Base-by-base conservation (phyloP, 305 asterid species). In the Andrographis paniculata region DNA sequence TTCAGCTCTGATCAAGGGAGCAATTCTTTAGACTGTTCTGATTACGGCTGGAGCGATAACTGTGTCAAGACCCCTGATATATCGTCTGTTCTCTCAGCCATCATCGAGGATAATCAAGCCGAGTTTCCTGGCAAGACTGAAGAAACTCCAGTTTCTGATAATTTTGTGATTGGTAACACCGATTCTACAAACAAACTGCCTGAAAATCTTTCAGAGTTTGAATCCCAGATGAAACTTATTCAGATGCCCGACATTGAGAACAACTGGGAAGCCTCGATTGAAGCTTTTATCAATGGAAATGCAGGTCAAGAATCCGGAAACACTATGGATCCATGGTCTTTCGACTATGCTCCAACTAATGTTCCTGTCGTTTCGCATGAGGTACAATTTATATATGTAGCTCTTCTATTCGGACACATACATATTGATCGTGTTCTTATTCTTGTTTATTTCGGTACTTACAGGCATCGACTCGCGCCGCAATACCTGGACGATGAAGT, bases 201-300 rank as follows among this genome's bases (percentile, higher is more conserved):
- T 38, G 78, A 70, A n/a, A 80, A 71, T 42, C 63, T 73, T n/a
- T 61, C 82, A 0, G 71, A 66, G 18, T 75, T 73, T 14, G 88
- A 71, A 27, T 55, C 83, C 17, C 71, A 73, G 71, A 56, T 78
- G 87, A 75, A 75, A 59, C 73, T 79, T 17, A 63, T 72, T 46
- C 72, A 80, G 62, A 68, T 64, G 38, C 81, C 80, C 4, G 60
- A 55, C 45, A 62, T 71, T 0, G 80, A 73, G 39, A 77, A 62
- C 42, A 83, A 70, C 60, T 79, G 91, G 91, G 84, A 77, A 51
- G 74, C 82, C 4, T 70, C 91, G 3, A 63, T 73, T 5, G 94
- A 77, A 37, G 62, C 71, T 23, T 61, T 77, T 50, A 73, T 83
- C 36, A 59, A 52, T 31, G 77, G 73, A 47, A 69, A 35, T 14